These are phyloP conservation scores for Golubevia sp. DNA, from an alignment of 1,284 basidiomycete genomes.

Conservation along the genomic window DNA sequence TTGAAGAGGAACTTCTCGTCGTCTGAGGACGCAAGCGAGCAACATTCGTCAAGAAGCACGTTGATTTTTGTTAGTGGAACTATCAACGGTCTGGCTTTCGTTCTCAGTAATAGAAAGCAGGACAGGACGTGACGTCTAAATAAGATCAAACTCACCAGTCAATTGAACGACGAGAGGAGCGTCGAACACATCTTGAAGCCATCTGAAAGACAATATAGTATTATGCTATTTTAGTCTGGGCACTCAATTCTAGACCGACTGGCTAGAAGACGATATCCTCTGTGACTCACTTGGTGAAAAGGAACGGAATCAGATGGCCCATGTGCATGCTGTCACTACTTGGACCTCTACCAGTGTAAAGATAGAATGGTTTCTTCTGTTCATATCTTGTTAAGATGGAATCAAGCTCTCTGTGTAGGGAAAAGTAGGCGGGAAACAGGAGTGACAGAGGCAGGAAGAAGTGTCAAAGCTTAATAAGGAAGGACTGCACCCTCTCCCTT, in stretches of 20 bases:
- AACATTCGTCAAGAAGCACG: background rate
- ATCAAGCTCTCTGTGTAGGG: conserved; percentile 77
- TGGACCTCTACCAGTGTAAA: conserved; percentile 97
- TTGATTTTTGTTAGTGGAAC: conserved; percentile 4
- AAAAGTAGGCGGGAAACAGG: background rate
- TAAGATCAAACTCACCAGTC: conserved; percentile 69
- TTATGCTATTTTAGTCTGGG: background rate
- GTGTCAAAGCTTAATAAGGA: background rate
- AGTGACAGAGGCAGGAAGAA: background rate
- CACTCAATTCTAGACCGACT: too few species aligned
- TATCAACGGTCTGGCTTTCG: background rate
- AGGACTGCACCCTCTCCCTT: too few species aligned
- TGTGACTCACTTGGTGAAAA: conserved; percentile 84
- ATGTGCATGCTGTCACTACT: conserved; percentile 97
- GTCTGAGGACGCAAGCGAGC: conserved; percentile 66
- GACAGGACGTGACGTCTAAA: background rate
- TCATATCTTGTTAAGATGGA: conserved; percentile 93
- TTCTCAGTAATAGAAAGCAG: background rate
- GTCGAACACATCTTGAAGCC: conserved; percentile 95
- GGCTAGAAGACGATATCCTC: background rate
- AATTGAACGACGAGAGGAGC: conserved; percentile 93
- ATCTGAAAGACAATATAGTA: conserved; percentile 66
- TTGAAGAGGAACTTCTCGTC: conserved; percentile 99
- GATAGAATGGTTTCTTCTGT: conserved; percentile 94
- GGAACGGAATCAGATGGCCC: conserved; percentile 96